A percentile compares a stretch with the other conserved stretches of the same genome.
These are phyloP conservation scores for Taphrina confusa DNA, from an alignment of 1,139 yeast species.

Conservation along the genomic window DNA sequence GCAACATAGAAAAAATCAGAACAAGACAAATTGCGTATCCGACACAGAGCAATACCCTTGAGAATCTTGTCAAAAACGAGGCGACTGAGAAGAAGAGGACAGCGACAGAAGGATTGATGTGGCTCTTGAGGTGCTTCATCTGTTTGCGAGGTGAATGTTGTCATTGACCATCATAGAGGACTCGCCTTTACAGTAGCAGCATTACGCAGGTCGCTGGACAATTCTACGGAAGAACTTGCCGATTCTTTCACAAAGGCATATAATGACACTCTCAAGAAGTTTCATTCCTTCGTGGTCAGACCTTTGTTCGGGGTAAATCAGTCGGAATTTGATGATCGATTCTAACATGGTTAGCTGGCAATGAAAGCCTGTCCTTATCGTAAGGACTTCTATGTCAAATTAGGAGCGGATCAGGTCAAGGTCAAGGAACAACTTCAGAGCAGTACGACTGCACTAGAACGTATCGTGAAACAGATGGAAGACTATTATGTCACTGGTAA, in stretches of 20 bases:
- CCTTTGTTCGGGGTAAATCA: constrained; percentile 66
- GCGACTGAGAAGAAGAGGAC: constrained; percentile 65
- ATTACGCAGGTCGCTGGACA: constrained; percentile 71
- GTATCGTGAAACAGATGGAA: constrained; percentile 69
- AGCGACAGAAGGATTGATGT: constrained; percentile 88
- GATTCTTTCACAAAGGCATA: constrained; percentile 82
- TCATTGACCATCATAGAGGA: constrained; percentile 54
- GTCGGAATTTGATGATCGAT: too few relatives aligned
- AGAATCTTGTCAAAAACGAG: constrained; percentile 69
- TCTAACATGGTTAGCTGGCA: constrained; percentile 66
- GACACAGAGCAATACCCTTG: constrained; percentile 63
- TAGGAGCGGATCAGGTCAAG: constrained; percentile 60
- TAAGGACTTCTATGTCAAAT: constrained; percentile 76
- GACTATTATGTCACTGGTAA: constrained; percentile 76
- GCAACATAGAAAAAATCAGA: constrained; percentile 76
- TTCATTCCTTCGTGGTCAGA: constrained; percentile 77
- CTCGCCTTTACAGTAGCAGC: constrained; percentile 86
- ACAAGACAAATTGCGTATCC: constrained; percentile 68
- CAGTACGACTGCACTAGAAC: constrained; percentile 78
- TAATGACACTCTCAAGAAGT: constrained; percentile 72
- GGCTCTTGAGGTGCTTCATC: constrained; percentile 58
- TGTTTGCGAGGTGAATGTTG: too few relatives aligned
- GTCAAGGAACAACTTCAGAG: constrained; percentile 64
- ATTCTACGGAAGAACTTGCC: constrained; percentile 64
- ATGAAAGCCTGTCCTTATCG: constrained; percentile 96